A percentile compares a stretch with the other conserved stretches of the same genome.
These are phyloP conservation scores for Anacardium occidentale DNA, from an alignment of 345 rosid genomes.

Conservation along the genomic window DNA sequence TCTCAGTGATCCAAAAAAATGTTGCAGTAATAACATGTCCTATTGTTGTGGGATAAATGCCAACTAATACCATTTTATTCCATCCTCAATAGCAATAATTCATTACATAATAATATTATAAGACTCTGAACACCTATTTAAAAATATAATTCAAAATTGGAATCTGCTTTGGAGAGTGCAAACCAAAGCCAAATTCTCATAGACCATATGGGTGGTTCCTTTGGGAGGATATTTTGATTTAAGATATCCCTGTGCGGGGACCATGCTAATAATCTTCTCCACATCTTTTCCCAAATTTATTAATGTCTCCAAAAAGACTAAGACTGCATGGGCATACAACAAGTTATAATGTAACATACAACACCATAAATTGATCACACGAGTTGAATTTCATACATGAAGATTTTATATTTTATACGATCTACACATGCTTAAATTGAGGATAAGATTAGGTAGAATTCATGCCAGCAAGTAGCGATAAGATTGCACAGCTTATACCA, in stretches of 20 bases:
- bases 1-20: background rate
- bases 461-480: background rate
- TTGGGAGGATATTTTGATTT: too few relatives aligned
- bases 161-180: background rate
- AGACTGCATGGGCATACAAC: background rate
- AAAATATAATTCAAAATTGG: background rate
- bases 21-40: background rate
- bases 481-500: background rate
- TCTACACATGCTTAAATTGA: background rate
- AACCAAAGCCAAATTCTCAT: background rate
- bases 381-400: background rate
- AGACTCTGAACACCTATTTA: too few relatives aligned
- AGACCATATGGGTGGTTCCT: background rate
- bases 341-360: background rate
- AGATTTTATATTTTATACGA: background rate
- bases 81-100: too few relatives aligned
- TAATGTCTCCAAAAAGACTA: too few relatives aligned
- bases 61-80: background rate
- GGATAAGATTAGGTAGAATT: background rate
- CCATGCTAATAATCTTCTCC: too few relatives aligned
- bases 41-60: background rate
- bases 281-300: too few relatives aligned
- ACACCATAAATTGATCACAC: background rate
- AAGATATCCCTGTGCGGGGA: too few relatives aligned
- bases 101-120: background rate